A percentile compares a stretch with the other conserved stretches of the same genome.
Conservation (phyloP, 1,284 basidiomycete genomes). For the Sanguinoderma infundibulare region DNA sequence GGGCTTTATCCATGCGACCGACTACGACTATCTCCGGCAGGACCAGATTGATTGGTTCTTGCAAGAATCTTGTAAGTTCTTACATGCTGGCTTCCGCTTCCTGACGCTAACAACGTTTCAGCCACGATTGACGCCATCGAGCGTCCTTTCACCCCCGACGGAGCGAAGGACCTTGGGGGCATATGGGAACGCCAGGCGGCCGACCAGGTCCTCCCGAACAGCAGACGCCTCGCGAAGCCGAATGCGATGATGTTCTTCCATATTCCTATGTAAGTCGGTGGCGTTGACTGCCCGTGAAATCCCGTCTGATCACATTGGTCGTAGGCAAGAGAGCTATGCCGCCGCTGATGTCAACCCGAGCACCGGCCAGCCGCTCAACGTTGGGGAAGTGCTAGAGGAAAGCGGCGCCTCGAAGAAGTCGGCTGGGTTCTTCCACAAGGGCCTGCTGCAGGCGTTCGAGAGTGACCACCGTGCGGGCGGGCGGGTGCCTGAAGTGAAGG, state of each 20-base stretch:
- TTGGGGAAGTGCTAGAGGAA: constrained; percentile 67
- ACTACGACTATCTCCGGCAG: constrained; percentile 84
- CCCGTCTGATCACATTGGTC: background rate
- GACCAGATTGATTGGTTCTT: constrained; percentile 90
- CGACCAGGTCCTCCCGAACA: constrained; percentile 59
- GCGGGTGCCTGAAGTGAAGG: constrained; percentile 73
- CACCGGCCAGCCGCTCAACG: constrained; percentile 64
- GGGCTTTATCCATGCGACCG: constrained; percentile 63
- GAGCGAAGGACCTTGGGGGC: constrained; percentile 65
- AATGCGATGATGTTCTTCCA: constrained; percentile 97
- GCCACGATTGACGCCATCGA: constrained; percentile 66
- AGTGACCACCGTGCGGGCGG: constrained; percentile 59
- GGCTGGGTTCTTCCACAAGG: constrained; percentile 84
- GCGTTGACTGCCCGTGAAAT: background rate
- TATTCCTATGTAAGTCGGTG: constrained; percentile 79
- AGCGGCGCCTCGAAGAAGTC: constrained; percentile 72
- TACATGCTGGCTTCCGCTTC: background rate
- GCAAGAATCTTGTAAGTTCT: constrained; percentile 64
- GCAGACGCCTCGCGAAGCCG: constrained; percentile 77
- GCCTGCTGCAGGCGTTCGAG: constrained; percentile 68
- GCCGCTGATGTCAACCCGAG: constrained; percentile 60
- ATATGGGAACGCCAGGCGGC: constrained; percentile 58
- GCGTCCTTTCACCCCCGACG: constrained; percentile 82
- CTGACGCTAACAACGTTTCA: background rate
- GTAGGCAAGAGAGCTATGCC: constrained; percentile 58